Evolutionary conservation across 306 rosid genomes (phyloP).

Genomic region (Sicyos edulis): DNA sequence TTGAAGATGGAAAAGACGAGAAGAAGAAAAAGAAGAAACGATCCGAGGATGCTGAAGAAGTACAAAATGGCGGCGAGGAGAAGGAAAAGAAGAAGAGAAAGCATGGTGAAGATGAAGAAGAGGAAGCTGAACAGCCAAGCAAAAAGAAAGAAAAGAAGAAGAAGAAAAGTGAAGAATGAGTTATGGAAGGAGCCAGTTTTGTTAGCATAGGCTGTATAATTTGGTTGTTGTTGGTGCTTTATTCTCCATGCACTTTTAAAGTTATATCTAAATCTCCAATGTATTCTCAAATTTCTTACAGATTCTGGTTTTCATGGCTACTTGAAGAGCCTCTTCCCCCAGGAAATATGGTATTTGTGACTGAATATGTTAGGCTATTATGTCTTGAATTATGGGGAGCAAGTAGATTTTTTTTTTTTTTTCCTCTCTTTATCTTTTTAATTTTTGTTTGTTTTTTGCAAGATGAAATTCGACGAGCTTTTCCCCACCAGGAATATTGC

Average conservation of each 20-base stretch:
- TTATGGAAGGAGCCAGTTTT: conserved; percentile 29
- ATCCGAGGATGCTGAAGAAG: conserved; percentile 34
- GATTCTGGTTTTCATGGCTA: conserved; percentile 6
- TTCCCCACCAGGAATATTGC: too few relatives aligned
- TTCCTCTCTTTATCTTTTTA: too few relatives aligned
- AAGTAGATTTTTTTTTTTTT: too few relatives aligned
- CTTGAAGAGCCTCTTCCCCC: conserved; percentile 6
- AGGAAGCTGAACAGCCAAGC: conserved; percentile 38
- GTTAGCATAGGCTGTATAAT: conserved; percentile 35
- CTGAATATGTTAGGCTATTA: not conserved
- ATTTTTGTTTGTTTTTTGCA: too few relatives aligned
- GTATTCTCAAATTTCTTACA: conserved; percentile 15
- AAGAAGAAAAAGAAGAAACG: conserved; percentile 49
- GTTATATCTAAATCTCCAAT: conserved; percentile 9
- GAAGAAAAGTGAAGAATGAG: conserved; percentile 40
- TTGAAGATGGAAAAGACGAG: conserved; percentile 28
- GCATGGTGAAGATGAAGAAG: too few relatives aligned
- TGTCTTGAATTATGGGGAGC: conserved; percentile 2
- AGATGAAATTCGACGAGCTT: too few relatives aligned
- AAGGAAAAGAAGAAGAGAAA: conserved; percentile 46
- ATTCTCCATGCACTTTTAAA: not conserved
- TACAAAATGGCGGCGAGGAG: conserved; percentile 20
- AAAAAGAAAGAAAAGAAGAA: conserved; percentile 50
- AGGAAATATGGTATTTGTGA: conserved; percentile 14
- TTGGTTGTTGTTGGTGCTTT: conserved; percentile 2